Evolutionary conservation across 257 asterid species (phyloP), one percentile per base, ranked within the genome.

Genomic region (Forsythia viridissima): DNA sequence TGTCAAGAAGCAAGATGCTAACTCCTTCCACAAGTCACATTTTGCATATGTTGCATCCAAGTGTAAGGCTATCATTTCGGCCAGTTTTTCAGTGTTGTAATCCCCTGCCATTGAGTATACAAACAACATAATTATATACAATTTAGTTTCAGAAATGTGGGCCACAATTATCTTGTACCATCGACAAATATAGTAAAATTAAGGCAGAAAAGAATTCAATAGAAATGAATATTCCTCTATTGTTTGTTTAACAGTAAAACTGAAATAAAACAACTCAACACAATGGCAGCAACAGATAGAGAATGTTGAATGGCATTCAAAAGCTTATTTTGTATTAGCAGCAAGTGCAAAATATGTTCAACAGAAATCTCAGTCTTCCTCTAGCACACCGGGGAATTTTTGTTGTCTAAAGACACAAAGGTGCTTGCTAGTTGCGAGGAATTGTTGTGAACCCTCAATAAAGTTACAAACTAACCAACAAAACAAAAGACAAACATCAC

Each of bases 11-110:
- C 94, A 87, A 77, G 90, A 87, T 39, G 94, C 94, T 46, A 94
- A 88, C 78, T 87, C 94, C 73, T 84, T 86, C 99, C 99, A 93
- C 4, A 85, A 76, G 80, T 80, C 87, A 38, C 88, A 76, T 24
- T 82, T 81, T 59, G 91, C 97, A 70, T 73, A 37, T 5, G 94
- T 71, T 72, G 96, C 92, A 81, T 95, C 98, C 42, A 95, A 88
- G 90, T 93, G 96, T 76, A 82, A 79, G 67, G 96, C 99, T 87
- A 93, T 75, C 96, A 90, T 90, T 83, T 95, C 92, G 83, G 86
- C 86, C 90, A 95, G 82, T 81, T 80, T 87, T 75, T 82, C 87
- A 13, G 90, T 79, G 81, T 86, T 86, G 70, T 87, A 93, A 12
- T 89, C 91, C 75, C 98, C 98, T 93, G 89, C 44, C 41, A 82